Conservation (phyloP, 352 stramenopile species). For the Globisporangium spinosum region DNA sequence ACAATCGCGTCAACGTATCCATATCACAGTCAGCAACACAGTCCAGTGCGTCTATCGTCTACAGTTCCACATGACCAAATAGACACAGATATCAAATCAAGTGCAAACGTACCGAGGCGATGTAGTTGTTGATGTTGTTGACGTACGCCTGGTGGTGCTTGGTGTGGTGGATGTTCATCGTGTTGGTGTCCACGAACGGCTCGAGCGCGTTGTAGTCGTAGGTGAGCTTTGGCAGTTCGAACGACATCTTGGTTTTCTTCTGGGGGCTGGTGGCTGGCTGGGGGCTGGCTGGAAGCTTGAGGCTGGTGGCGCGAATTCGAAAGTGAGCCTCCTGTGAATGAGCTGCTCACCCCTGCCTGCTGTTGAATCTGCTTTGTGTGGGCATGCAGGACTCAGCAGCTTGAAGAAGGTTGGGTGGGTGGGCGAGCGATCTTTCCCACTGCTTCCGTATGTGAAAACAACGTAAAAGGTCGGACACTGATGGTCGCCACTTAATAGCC, state of each 20-base stretch:
- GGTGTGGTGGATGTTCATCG: conserved; percentile 91
- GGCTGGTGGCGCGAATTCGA: conserved; percentile 30
- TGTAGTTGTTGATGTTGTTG: conserved; percentile 90
- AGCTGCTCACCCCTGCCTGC: not conserved
- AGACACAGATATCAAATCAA: not conserved
- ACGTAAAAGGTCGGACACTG: conserved; percentile 12
- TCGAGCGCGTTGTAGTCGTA: conserved; percentile 89
- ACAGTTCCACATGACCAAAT: not conserved
- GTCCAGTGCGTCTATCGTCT: not conserved
- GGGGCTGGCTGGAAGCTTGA: conserved; percentile 16
- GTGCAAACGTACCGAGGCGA: conserved; percentile 44
- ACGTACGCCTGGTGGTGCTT: conserved; percentile 91
- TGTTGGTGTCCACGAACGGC: conserved; percentile 85
- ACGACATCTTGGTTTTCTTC: conserved; percentile 46
- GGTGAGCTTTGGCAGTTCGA: conserved; percentile 72
- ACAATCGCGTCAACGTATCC: not conserved
- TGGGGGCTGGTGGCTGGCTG: not conserved
- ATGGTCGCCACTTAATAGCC: not conserved
- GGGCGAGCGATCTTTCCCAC: not conserved
- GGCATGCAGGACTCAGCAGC: not conserved
- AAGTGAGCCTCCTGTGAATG: conserved; percentile 21
- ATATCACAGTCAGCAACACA: not conserved
- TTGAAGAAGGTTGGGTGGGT: conserved; percentile 5
- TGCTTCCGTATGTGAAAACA: not conserved
- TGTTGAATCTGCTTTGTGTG: not conserved